Conservation (phyloP, 305 asterid genomes). For the Fraxinus paxiana region DNA sequence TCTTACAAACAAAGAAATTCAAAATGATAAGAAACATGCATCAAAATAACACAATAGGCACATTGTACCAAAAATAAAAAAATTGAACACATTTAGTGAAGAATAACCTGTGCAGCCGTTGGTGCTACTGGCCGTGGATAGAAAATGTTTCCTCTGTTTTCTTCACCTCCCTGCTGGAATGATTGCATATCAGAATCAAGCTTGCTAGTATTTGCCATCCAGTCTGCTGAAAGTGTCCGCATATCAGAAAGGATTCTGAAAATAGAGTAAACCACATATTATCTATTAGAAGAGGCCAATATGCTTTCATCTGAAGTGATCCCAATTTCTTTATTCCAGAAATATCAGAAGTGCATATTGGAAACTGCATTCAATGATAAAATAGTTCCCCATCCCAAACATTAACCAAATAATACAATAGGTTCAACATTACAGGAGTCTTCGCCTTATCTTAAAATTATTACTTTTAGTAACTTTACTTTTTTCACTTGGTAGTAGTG, state of each 20-base stretch:
- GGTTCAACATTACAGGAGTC: not conserved
- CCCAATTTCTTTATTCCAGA: slow-evolving; percentile 4
- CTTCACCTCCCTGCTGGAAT: slow-evolving; percentile 81
- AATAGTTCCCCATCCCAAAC: slow-evolving; percentile 10
- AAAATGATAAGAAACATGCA: slow-evolving; percentile 2
- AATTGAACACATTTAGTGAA: slow-evolving; percentile 12
- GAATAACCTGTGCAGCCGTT: slow-evolving; percentile 88
- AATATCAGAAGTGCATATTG: not conserved
- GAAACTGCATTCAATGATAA: not conserved
- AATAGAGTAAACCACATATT: slow-evolving; percentile 26
- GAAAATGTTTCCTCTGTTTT: slow-evolving; percentile 69
- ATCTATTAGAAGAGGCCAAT: not conserved
- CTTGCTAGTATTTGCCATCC: slow-evolving; percentile 97
- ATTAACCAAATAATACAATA: not conserved
- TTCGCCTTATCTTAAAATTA: not conserved
- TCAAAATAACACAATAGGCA: slow-evolving; percentile 1
- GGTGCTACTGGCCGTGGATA: slow-evolving; percentile 98
- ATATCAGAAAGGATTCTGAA: slow-evolving; percentile 97
- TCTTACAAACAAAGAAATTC: slow-evolving; percentile 7
- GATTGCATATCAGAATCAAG: slow-evolving; percentile 76
- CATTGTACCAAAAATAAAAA: not conserved
- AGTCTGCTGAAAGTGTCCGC: slow-evolving; percentile 98
- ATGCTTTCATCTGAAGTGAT: not conserved
- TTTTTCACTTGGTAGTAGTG: not conserved
- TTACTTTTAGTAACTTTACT: not conserved